These are phyloP conservation scores for Kwoniella europaea DNA, from an alignment of 768 basidiomycete genomes.

Conservation along the genomic window DNA sequence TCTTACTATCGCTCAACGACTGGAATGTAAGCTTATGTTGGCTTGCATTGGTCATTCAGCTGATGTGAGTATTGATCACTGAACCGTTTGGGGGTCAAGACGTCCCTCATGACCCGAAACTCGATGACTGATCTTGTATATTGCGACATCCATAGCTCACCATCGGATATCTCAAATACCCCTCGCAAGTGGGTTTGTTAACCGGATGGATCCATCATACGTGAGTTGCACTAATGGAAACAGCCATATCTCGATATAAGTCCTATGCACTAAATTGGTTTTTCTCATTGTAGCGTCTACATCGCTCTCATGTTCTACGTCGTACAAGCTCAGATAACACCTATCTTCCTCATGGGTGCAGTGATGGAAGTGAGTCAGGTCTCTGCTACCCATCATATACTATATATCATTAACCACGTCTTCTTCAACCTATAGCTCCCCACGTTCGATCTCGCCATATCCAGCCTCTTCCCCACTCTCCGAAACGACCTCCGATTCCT, in stretches of 20 bases:
- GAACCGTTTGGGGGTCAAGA: no score
- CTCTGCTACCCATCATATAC: slow-evolving; percentile 6
- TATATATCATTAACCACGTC: no score
- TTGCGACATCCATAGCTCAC: slow-evolving; percentile 58
- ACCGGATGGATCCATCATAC: slow-evolving; percentile 67
- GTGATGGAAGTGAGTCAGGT: slow-evolving; percentile 62
- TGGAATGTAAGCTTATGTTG: background rate
- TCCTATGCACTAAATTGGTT: no score
- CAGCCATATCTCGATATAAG: no score
- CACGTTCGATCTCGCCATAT: slow-evolving; percentile 64
- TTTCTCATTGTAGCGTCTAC: slow-evolving; percentile 53
- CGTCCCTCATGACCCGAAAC: no score
- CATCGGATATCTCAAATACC: slow-evolving; percentile 63
- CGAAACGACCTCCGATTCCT: slow-evolving; percentile 66
- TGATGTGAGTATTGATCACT: background rate
- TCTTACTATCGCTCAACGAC: slow-evolving; percentile 23
- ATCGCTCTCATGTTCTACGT: slow-evolving; percentile 60
- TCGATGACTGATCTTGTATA: background rate
- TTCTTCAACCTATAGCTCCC: slow-evolving; percentile 57
- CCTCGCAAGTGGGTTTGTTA: slow-evolving; percentile 62
- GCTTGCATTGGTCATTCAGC: background rate
- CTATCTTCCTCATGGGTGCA: slow-evolving; percentile 62
- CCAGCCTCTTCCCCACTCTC: slow-evolving; percentile 61
- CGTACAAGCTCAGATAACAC: slow-evolving; percentile 59
- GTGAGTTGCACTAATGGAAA: slow-evolving; percentile 29